Evolutionary conservation across 2,329 filamentous ascomycete genomes (phyloP), one percentile per base, ranked within the genome.

Genomic region (Helotiales sp.): DNA sequence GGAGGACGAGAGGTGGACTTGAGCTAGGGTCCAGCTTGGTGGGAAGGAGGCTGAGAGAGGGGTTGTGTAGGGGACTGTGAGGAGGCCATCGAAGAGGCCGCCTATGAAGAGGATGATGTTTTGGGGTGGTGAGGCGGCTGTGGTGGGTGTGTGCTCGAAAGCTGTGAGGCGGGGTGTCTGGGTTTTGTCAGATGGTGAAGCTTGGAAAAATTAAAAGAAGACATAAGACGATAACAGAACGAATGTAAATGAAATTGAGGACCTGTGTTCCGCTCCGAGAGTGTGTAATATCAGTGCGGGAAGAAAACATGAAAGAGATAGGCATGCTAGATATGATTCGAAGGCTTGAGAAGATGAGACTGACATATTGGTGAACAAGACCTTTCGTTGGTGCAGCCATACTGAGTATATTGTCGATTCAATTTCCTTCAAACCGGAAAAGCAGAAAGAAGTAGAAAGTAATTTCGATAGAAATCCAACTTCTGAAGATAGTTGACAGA

Each of bases 101-200:
- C 83, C 85, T 63, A 87, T 79, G 77, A 83, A 87, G 66, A 87
- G 76, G 49, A 87, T 71, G 2, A 82, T 80, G 76, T 86, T 81
- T 59, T 78, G 76, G 50, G 74, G 49, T 10, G 61, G n/a, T 24
- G 61, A 50, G 15, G 65, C n/a, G 4, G 64, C 55, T 32, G 65
- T 45, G 28, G 65, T 64, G 3, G 76, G 70, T 24, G 67, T 71
- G 61, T 77, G 72, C 65, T 78, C 77, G 58, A 78, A 78, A 2
- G 75, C 76, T 52, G 75, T 71, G n/a, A 78, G 71, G 17, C 72
- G 69, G 28, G 64, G 55, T 43, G 75, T 69, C 75, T 77, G 57
- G 34, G 22, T 13, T 6, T 22, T 24, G 30, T 64, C 7, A 66
- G 34, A 40, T 37, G 17, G 17, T 50, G 34, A 43, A 43, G 10